A percentile compares a stretch with the other conserved stretches of the same genome.
Conservation (phyloP, 1,284 basidiomycete species). For the Wolfiporia cocos region DNA sequence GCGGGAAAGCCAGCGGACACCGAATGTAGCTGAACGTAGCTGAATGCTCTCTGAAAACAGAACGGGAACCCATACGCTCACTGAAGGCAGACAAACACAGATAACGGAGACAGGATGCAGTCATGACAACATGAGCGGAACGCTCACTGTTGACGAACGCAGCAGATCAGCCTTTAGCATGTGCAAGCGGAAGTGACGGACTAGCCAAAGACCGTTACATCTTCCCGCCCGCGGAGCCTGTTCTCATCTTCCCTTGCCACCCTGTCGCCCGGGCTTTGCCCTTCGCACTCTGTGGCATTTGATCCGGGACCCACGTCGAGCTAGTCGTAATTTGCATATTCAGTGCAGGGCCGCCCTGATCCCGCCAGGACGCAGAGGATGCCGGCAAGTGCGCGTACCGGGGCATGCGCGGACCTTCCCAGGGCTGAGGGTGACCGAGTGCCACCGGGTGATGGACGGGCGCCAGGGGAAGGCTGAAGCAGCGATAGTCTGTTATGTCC, state of each 20-base stretch:
- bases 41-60: too few species aligned
- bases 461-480: background rate
- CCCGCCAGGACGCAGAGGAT: background rate
- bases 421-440: background rate
- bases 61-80: too few species aligned
- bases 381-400: constrained; percentile 1
- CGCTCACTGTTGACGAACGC: too few species aligned
- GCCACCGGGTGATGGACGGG: constrained; percentile 4
- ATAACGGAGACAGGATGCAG: background rate
- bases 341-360: background rate
- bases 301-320: background rate
- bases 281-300: background rate
- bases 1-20: too few species aligned
- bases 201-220: too few species aligned
- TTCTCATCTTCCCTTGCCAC: background rate
- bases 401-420: constrained; percentile 1
- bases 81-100: too few species aligned
- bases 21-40: too few species aligned
- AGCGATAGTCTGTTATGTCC: background rate
- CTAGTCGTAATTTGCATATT: constrained; percentile 5
- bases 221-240: too few species aligned
- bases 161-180: background rate
- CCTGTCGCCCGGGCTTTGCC: background rate
- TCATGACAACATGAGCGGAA: background rate
- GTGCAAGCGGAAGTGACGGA: background rate